Base-by-base conservation (phyloP, 2,329 filamentous ascomycete species). In the Lojkania enalia region DNA sequence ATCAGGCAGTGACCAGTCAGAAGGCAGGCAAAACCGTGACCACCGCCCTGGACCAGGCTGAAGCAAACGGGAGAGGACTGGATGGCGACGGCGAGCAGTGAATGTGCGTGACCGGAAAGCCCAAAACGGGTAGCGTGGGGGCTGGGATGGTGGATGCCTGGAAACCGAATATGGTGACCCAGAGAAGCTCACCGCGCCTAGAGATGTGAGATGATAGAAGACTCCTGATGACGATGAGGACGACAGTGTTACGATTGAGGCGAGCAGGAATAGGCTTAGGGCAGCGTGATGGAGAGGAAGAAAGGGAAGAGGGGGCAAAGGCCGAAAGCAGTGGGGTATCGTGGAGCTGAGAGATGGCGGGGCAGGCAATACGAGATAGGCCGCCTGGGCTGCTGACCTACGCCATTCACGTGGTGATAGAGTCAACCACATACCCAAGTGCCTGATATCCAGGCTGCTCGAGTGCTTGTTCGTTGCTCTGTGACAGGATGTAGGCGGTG, bases 71-170 rank as follows among this genome's bases (percentile, higher is more conserved):
- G 45, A 47, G 38, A 37, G 14, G 9, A 21, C 11, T 32, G 37
- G n/a, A 48, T 35, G 41, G 33, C 35, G 46, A 39, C 45, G 38
- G 25, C 23, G 45, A 39, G 30, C 4, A 37, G 55, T 52, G 53
- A 61, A 57, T 45, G 35, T 42, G 46, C 41, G 61, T 62, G 57
- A 64, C 58, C 58, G 55, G 60, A 52, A 44, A 13, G 11, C 54
- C 55, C 14, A 46, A 55, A 49, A 31, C 23, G 54, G 60, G 50
- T 40, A 48, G 52, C 38, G 55, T 57, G 58, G 61, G 60, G 61
- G 54, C 57, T 48, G 46, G 35, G 18, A 29, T 29, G 18, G 30
- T 42, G 47, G 55, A 37, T 56, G 57, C 57, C 57, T 60, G 51
- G 47, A 41, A 39, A 31, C 19, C 21, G 13, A 27, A 35, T 33